Evolutionary conservation across 2,329 filamentous ascomycete genomes (phyloP).

Genomic region (Zymoseptoria passerinii): DNA sequence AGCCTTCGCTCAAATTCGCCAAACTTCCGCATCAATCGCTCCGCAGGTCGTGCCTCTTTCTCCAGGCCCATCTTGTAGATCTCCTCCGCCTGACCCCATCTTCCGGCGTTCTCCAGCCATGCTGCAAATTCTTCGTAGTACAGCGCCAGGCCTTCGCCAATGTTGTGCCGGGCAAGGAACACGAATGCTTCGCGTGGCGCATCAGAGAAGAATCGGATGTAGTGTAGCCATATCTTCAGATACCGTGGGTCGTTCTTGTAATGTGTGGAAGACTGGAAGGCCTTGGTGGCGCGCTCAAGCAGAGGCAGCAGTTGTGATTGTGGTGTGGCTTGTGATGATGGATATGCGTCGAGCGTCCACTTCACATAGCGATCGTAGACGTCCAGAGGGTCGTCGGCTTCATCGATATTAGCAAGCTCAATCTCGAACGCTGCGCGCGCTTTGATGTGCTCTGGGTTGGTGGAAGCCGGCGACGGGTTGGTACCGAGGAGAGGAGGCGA

Average conservation of each 20-base stretch:
- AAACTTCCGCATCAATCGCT: constrained; percentile 80
- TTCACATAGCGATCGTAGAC: constrained; percentile 94
- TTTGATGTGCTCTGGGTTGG: constrained; percentile 67
- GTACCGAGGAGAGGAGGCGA: constrained; percentile 42
- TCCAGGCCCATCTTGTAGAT: constrained; percentile 87
- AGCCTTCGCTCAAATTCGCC: constrained; percentile 79
- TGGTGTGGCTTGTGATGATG: constrained; percentile 82
- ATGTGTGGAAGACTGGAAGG: constrained; percentile 73
- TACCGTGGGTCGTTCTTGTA: constrained; percentile 96
- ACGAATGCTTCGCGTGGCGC: constrained; percentile 87
- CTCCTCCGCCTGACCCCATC: constrained; percentile 88
- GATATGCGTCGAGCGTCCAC: constrained; percentile 93
- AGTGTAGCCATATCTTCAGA: constrained; percentile 85
- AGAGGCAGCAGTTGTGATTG: constrained; percentile 83
- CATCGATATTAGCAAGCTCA: constrained; percentile 67
- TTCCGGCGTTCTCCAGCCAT: constrained; percentile 75
- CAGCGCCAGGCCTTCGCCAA: constrained; percentile 78
- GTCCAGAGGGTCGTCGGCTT: constrained; percentile 91
- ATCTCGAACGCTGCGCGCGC: constrained; percentile 78
- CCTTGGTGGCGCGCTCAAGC: constrained; percentile 85
- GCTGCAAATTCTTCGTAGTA: constrained; percentile 96
- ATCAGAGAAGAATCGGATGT: constrained; percentile 87
- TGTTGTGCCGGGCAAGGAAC: constrained; percentile 78
- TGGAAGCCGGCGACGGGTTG: constrained; percentile 52
- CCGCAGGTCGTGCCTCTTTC: constrained; percentile 71